A percentile compares a stretch with the other conserved stretches of the same genome.
These are phyloP conservation scores for Phytopythium litorale DNA, from an alignment of 352 stramenopile species.

Conservation along the genomic window DNA sequence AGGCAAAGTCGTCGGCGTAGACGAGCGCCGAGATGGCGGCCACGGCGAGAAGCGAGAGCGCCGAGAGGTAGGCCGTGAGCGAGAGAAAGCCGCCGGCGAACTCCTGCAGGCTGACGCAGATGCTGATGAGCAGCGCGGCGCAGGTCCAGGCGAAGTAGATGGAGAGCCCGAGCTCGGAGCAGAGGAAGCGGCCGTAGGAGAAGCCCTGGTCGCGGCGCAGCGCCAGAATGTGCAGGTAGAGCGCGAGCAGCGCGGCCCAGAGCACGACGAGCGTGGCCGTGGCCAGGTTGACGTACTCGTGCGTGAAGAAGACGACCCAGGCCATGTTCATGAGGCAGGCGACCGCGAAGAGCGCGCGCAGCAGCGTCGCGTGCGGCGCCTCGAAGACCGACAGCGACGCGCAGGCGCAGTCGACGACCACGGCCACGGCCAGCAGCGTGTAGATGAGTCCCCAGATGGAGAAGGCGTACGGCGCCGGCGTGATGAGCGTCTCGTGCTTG, in stretches of 20 bases:
- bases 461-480: constrained; percentile 68
- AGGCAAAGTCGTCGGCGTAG: constrained; percentile 54
- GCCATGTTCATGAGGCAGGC: constrained; percentile 65
- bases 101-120: constrained; percentile 60
- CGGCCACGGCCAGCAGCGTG: constrained; percentile 49
- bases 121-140: constrained; percentile 62
- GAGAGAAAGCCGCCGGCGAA: constrained; percentile 41
- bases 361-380: constrained; percentile 36
- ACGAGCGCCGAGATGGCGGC: constrained; percentile 53
- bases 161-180: constrained; percentile 57
- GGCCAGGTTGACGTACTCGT: constrained; percentile 58
- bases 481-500: constrained; percentile 73
- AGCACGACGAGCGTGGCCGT: constrained; percentile 48
- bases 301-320: constrained; percentile 70
- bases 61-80: constrained; percentile 46
- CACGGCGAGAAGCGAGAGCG: constrained; percentile 54
- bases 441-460: constrained; percentile 84
- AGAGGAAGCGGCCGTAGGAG: constrained; percentile 40
- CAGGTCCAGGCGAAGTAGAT: constrained; percentile 78
- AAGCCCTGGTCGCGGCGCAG: constrained; percentile 39
- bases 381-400: constrained; percentile 54
- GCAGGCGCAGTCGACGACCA: constrained; percentile 66
- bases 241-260: constrained; percentile 50
- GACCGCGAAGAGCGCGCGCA: constrained; percentile 58
- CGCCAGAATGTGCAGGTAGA: constrained; percentile 54